These are phyloP conservation scores for Botrytis fabae DNA, from an alignment of 2,329 filamentous ascomycete genomes.

Conservation along the genomic window DNA sequence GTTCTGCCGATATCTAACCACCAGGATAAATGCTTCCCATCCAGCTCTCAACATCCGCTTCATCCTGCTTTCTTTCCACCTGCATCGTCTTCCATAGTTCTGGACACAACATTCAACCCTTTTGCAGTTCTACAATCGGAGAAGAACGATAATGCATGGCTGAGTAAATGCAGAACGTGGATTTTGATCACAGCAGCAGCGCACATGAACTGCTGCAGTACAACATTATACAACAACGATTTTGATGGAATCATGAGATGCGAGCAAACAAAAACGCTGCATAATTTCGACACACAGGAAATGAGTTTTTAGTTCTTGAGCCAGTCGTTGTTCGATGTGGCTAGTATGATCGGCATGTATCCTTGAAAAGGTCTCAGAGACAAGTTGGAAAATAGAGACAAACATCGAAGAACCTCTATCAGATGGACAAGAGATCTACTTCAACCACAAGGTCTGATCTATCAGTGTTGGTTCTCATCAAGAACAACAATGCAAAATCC, in stretches of 20 bases:
- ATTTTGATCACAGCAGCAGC: conserved; percentile 12
- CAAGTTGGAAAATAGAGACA: conserved; percentile 10
- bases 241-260: neutral
- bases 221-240: neutral
- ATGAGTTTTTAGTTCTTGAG: neutral
- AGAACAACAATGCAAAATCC: neutral
- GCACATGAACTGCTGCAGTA: neutral
- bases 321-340: neutral
- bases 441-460: neutral
- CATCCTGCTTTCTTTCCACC: neutral
- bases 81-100: neutral
- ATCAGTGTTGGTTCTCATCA: neutral
- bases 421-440: neutral
- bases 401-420: neutral
- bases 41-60: neutral
- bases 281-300: neutral
- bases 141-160: neutral
- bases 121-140: too few species aligned
- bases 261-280: neutral
- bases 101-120: neutral
- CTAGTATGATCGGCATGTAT: neutral
- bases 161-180: conserved; percentile 3
- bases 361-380: neutral
- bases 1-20: neutral
- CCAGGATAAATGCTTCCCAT: neutral